Base-by-base conservation (phyloP, 1,139 yeast species). In the Scheffersomyces lignicola region DNA sequence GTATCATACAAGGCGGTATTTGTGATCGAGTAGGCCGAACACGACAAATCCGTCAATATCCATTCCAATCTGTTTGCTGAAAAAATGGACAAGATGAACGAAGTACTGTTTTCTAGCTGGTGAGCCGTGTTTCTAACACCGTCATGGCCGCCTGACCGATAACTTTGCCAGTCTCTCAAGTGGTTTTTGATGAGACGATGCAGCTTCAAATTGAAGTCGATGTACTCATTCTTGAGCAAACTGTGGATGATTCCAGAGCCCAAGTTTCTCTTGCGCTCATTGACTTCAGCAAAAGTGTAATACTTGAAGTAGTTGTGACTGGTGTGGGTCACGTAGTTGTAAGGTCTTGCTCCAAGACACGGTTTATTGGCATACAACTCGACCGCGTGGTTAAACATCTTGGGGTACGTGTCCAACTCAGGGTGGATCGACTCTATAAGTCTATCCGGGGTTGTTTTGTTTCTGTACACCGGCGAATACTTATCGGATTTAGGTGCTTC, bases 1-100 rank as follows among this genome's bases (percentile, higher is more conserved):
- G 63, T 62, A 36, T 64, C 69, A 39, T 64, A 64, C 32, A 63
- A 48, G 0, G 67, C 67, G 8, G 69, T 62, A 37, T 52, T 60
- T 27, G 69, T 60, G 29, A 63, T 50, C 3, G 67, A 55, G 40
- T 48, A 60, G 5, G 62, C 54, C 8, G 54, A 47, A 35, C 67
- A 61, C 2, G 68, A 64, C 38, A 62, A 47, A 40, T 64, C 70
- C n/a, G 64, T 46, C 40, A 64, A 47, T 3, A 59, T 41, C 70
- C 70, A 64, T 43, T 64, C 69, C 24, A 47, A 40, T 7, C 69
- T 40, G 36, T 62, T 64, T 23, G 56, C 55, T 2, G 65, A 47
- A 36, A 54, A 62, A 21, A 63, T 58, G 5, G 65, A 51, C 22
- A 64, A 45, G 6, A 64, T 49, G 37, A 62, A 62, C 8, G 67